phyloP scores from a whole-genome alignment of 2,329 filamentous ascomycete genomes.

The Beauveria sp. region DNA sequence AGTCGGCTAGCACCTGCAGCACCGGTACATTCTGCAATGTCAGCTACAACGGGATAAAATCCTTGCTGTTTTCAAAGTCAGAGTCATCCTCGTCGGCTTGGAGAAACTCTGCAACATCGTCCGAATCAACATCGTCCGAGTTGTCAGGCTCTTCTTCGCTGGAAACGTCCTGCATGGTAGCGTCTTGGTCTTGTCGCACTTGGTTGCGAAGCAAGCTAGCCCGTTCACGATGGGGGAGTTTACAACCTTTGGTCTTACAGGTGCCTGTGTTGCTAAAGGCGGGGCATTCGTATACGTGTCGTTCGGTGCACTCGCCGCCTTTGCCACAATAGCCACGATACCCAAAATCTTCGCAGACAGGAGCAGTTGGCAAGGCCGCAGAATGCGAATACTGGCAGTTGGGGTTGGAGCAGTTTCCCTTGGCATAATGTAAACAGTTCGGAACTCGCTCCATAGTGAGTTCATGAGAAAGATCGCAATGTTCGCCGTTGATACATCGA shows the following conservation, averaged over 20 bases:
- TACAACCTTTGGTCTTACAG: slow-evolving; percentile 76
- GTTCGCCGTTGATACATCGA: slow-evolving; percentile 65
- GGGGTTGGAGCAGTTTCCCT: slow-evolving; percentile 80
- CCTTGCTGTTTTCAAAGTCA: slow-evolving; percentile 50
- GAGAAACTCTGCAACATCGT: slow-evolving; percentile 61
- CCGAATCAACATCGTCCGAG: slow-evolving; percentile 74
- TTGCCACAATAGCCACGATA: slow-evolving; percentile 82
- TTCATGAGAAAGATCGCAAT: slow-evolving; percentile 88
- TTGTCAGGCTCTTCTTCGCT: slow-evolving; percentile 68
- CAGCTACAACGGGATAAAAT: slow-evolving; percentile 44
- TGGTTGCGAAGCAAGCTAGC: slow-evolving; percentile 69
- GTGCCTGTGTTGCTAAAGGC: slow-evolving; percentile 86
- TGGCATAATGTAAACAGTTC: slow-evolving; percentile 81
- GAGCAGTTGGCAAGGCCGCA: slow-evolving; percentile 65
- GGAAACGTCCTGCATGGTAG: slow-evolving; percentile 60
- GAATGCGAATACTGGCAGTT: slow-evolving; percentile 84
- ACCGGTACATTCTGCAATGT: slow-evolving; percentile 4
- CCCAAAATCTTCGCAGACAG: slow-evolving; percentile 78
- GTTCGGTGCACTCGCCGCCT: slow-evolving; percentile 67
- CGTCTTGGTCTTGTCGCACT: slow-evolving; percentile 47
- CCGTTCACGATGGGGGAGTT: slow-evolving; percentile 78
- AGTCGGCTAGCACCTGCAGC: background rate
- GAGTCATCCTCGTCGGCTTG: slow-evolving; percentile 45
- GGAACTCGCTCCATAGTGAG: slow-evolving; percentile 76
- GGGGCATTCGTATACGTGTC: slow-evolving; percentile 89